Evolutionary conservation across 2,329 filamentous ascomycete genomes (phyloP).

Genomic region (Fusarium sp.): DNA sequence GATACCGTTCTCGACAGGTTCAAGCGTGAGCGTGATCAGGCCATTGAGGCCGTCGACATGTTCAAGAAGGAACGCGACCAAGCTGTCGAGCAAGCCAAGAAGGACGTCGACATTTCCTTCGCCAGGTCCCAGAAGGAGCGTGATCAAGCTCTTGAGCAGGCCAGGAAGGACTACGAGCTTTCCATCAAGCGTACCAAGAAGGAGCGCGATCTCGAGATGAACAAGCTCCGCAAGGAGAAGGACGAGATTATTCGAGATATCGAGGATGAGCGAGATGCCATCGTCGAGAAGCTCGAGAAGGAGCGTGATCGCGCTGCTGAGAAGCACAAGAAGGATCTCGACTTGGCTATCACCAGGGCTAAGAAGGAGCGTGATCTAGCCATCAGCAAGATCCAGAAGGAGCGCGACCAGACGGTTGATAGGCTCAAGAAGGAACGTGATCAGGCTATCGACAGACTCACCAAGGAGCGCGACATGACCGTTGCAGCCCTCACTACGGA

Average conservation of each 20-base stretch:
- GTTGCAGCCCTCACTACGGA: conserved; percentile 36
- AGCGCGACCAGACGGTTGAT: conserved; percentile 35
- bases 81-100: conserved; percentile 2
- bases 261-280: conserved; percentile 32
- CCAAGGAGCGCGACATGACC: conserved; percentile 34
- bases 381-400: conserved; percentile 32
- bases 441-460: conserved; percentile 28
- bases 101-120: conserved; percentile 9
- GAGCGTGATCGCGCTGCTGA: conserved; percentile 29
- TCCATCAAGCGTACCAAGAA: conserved; percentile 27
- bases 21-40: conserved; percentile 18
- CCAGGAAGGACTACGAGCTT: conserved; percentile 30
- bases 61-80: conserved; percentile 21
- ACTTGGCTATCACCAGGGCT: conserved; percentile 31
- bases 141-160: conserved; percentile 30
- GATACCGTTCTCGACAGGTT: conserved; percentile 3
- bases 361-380: conserved; percentile 39
- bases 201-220: conserved; percentile 29
- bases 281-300: conserved; percentile 31
- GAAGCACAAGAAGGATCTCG: conserved; percentile 37
- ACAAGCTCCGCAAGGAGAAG: conserved; percentile 30
- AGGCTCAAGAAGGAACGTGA: conserved; percentile 36
- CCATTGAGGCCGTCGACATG: conserved; percentile 16
- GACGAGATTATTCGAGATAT: conserved; percentile 30
- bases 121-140: conserved; percentile 30